Base-by-base conservation (phyloP, 805 yeast genomes). In the Tetrapisispora arboricola region DNA sequence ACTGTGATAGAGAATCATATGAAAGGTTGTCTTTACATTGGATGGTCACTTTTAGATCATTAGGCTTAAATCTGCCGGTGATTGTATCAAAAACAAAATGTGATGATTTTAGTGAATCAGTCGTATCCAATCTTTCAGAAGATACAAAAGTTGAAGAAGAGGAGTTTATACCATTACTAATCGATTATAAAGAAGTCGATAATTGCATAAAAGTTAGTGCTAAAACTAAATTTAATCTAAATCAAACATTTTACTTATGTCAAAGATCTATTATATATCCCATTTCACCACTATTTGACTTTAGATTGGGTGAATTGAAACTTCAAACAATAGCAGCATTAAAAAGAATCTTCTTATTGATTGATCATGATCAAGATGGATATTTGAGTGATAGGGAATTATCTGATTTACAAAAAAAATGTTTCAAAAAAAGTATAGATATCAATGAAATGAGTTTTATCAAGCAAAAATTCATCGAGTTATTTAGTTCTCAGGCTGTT, bases 21-120 rank as follows among this genome's bases (percentile, higher is more conserved):
- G 97, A 92, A 58, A 70, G 97, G 36, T 76, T 92, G 4, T 78
- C 95, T 2, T 66, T 90, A 19, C 87, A 87, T 59, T 92, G 99
- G 99, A 80, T 92, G 73, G 92, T 94, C 39, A 74, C 81, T 68
- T 81, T 92, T 53, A 70, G 99, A 46, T 84, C 95, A 0, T 70
- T 86, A 72, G 99, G 98, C 3, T 86, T 90, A 43, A 92, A 92
- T 55, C 61, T 90, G 12, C 98, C 99, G 0, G 80, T 92, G n/a
- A 85, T 92, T 1, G 65, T 92, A 2, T 82, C 94, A 61, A 87
- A 88, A 41, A 92, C 87, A 60, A 87, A 85, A 53, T 70, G 79
- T 16, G 94, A 84, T 42, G 47, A 58, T 24, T 45, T 47, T 34
- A 41, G 42, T 10, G 38, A 22, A 9, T 29, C 53, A 29, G 44